A percentile compares a stretch with the other conserved stretches of the same genome.
Evolutionary conservation across 2,329 filamentous ascomycete genomes (phyloP).

Genomic region (Aspergillus sp.): DNA sequence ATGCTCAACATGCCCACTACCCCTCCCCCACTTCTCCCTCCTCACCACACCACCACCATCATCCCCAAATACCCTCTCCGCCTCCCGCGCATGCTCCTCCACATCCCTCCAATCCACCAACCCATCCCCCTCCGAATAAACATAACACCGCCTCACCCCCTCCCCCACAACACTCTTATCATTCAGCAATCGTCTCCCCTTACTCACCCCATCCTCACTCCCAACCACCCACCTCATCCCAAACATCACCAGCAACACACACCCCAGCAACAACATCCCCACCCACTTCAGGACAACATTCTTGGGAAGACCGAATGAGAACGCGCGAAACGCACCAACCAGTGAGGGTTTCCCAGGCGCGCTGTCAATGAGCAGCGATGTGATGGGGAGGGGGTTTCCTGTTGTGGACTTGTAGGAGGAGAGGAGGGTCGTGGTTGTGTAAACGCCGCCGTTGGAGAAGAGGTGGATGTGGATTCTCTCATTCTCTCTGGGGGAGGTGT

Average conservation of each 20-base stretch:
- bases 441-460: slow-evolving; percentile 54
- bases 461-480: slow-evolving; percentile 43
- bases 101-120: slow-evolving; percentile 10
- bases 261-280: background rate
- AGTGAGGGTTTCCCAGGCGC: slow-evolving; percentile 43
- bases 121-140: slow-evolving; percentile 9
- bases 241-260: background rate
- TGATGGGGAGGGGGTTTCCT: slow-evolving; percentile 39
- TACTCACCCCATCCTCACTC: background rate
- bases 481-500: too few relatives aligned
- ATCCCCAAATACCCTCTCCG: slow-evolving; percentile 13
- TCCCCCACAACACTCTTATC: background rate
- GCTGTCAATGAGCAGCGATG: slow-evolving; percentile 49
- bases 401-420: slow-evolving; percentile 38
- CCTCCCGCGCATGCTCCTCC: slow-evolving; percentile 8
- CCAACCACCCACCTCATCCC: background rate
- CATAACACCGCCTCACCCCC: background rate
- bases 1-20: slow-evolving; percentile 41
- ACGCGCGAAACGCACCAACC: slow-evolving; percentile 30
- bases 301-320: slow-evolving; percentile 39
- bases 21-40: slow-evolving; percentile 39
- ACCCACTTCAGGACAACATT: slow-evolving; percentile 26
- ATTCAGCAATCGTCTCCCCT: slow-evolving; percentile 1
- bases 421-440: slow-evolving; percentile 43
- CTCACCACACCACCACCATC: slow-evolving; percentile 27